Evolutionary conservation across 2,329 filamentous ascomycete species (phyloP).

Genomic region (Pleurostoma richardsiae): DNA sequence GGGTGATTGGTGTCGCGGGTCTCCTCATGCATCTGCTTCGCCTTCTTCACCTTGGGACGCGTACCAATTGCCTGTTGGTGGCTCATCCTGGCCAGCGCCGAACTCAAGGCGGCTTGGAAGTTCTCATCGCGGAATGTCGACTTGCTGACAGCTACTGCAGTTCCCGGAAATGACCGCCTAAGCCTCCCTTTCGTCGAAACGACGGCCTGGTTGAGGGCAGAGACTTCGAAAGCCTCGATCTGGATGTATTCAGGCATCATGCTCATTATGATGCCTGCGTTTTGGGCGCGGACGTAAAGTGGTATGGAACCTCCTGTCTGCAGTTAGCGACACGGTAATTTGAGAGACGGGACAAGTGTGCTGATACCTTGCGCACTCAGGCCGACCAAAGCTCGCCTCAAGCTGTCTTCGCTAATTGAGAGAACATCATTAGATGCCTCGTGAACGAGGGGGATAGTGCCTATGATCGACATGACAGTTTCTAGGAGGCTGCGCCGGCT

Average conservation of each 20-base stretch:
- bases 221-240: constrained; percentile 28
- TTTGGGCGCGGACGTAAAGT: constrained; percentile 24
- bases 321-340: too few relatives aligned
- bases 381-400: too few relatives aligned
- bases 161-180: constrained; percentile 18
- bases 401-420: too few relatives aligned
- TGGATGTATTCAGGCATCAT: constrained; percentile 9
- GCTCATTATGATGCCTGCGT: constrained; percentile 25
- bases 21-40: constrained; percentile 27
- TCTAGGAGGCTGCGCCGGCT: too few relatives aligned
- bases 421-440: too few relatives aligned
- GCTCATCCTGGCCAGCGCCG: constrained; percentile 21
- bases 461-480: too few relatives aligned
- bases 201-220: constrained; percentile 16
- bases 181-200: constrained; percentile 22
- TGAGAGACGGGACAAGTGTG: too few relatives aligned
- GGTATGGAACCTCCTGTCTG: constrained; percentile 8
- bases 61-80: constrained; percentile 13
- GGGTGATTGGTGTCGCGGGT: constrained; percentile 43
- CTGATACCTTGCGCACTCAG: too few relatives aligned
- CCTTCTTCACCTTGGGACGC: constrained; percentile 26
- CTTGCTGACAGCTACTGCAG: constrained; percentile 11
- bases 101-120: constrained; percentile 15
- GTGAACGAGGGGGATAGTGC: too few relatives aligned
- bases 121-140: constrained; percentile 5